Evolutionary conservation across 805 yeast genomes (phyloP).

Genomic region (Naumovozyma castellii): DNA sequence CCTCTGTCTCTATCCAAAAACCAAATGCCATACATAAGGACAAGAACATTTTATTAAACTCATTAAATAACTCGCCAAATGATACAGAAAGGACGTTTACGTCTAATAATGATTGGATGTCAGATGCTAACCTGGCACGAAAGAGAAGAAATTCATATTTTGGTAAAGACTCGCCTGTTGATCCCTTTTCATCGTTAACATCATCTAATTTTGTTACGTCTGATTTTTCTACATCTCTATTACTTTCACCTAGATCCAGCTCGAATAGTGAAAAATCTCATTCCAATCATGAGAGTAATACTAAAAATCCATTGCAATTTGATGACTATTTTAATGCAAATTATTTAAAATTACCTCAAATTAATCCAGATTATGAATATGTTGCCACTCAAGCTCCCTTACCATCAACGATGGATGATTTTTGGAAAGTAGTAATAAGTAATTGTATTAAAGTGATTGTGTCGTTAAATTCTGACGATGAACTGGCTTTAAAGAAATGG

Average conservation of each 20-base stretch:
- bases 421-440: constrained; percentile 74
- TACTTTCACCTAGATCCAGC: neutral
- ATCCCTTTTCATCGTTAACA: neutral
- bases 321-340: constrained; percentile 81
- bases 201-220: neutral
- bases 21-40: neutral
- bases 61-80: neutral
- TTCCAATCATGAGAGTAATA: neutral
- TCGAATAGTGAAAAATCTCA: neutral
- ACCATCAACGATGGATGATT: constrained; percentile 67
- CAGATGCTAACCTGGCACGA: neutral
- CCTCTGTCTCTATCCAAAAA: neutral
- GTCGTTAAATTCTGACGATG: constrained; percentile 67
- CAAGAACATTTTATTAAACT: neutral
- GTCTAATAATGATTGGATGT: neutral
- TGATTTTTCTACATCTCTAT: neutral
- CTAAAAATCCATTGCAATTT: constrained; percentile 3
- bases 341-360: constrained; percentile 40
- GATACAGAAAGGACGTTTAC: neutral
- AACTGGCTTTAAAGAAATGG: constrained; percentile 71
- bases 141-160: constrained; percentile 4
- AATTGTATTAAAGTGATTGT: constrained; percentile 60
- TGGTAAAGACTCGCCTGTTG: neutral
- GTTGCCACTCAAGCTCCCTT: constrained; percentile 92
- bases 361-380: constrained; percentile 36